Base-by-base conservation (phyloP, 2,329 filamentous ascomycete genomes). In the Phaeosphaeriaceae sp. region DNA sequence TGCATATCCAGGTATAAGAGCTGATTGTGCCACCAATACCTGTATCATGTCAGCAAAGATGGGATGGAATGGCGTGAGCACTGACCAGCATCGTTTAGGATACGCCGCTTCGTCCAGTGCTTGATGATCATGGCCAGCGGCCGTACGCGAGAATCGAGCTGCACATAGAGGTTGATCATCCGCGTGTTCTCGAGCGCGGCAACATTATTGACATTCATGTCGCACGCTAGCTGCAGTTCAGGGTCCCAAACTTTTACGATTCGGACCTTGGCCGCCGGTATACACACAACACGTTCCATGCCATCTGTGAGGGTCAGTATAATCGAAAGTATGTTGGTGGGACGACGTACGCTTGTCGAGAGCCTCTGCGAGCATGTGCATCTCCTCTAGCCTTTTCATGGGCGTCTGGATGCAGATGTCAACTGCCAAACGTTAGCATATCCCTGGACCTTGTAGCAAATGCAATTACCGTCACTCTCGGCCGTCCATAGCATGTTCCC, bases 201-300 rank as follows among this genome's bases (percentile, higher is more conserved):
- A 0, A 93, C 95, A 71, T 98, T 99, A 81, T 99, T 99, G 80
- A 99, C 93, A 69, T 99, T 99, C 90, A 99, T 95, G 75, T 99
- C 95, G 77, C 93, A 97, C 17, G 93, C 91, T 51, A 99, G 83
- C 64, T 89, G 84, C 56, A 97, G 83, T 76, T 97, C 92, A 2
- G 95, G 95, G 76, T 99, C 95, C 93, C 95, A 99, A 55, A 97
- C 91, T 82, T 98, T 98, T 68, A 99, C 95, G 72, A 99, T 99
- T 3, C 95, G 94, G 15, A 99, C 95, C 79, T 97, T 98, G 58
- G 95, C 95, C 44, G 91, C 91, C 25, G 92, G 92, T 52, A 98
- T 92, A 76, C 95, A 99, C 22, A 97, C 91, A 1, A 99, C 93
- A 71, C 92, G 92, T 77, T 98, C 87, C 95, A 99, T 99, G 41